Evolutionary conservation across 2,329 filamentous ascomycete genomes (phyloP).

Genomic region (Coniella vitis): DNA sequence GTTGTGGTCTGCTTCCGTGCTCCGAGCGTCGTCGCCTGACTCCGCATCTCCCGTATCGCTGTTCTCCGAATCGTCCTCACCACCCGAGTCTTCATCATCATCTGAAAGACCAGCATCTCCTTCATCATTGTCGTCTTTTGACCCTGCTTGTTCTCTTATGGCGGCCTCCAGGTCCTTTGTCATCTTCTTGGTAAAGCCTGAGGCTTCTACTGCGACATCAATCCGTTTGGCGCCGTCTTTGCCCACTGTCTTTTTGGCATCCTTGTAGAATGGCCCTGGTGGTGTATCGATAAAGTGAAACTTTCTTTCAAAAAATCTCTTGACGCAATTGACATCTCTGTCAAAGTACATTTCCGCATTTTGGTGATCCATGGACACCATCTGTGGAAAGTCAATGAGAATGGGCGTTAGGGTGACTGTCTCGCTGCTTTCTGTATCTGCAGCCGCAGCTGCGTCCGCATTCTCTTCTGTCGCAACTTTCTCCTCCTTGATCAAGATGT

Average conservation of each 20-base stretch:
- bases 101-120: conserved; percentile 30
- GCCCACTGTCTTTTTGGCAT: conserved; percentile 69
- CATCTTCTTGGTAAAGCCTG: conserved; percentile 96
- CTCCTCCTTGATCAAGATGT: conserved; percentile 85
- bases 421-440: conserved; percentile 15
- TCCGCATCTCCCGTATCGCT: conserved; percentile 28
- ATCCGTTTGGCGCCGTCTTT: conserved; percentile 61
- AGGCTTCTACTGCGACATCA: conserved; percentile 84
- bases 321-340: conserved; percentile 90
- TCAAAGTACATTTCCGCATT: conserved; percentile 98
- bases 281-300: conserved; percentile 82
- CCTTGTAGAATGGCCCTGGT: conserved; percentile 76
- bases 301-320: conserved; percentile 82
- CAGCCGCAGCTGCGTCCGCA: conserved; percentile 34
- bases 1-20: conserved; percentile 21
- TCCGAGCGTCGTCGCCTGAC: conserved; percentile 23
- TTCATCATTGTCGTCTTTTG: conserved; percentile 31
- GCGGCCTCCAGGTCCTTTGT: conserved; percentile 87
- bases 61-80: conserved; percentile 22
- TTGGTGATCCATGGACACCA: conserved; percentile 88
- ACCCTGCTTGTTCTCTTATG: conserved; percentile 67
- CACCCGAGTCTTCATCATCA: conserved; percentile 27
- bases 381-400: conserved; percentile 96
- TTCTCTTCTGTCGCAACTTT: conserved; percentile 27
- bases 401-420: conserved; percentile 62